phyloP scores from a whole-genome alignment of 2,329 filamentous ascomycete genomes.

The Verticillium isaacii region DNA sequence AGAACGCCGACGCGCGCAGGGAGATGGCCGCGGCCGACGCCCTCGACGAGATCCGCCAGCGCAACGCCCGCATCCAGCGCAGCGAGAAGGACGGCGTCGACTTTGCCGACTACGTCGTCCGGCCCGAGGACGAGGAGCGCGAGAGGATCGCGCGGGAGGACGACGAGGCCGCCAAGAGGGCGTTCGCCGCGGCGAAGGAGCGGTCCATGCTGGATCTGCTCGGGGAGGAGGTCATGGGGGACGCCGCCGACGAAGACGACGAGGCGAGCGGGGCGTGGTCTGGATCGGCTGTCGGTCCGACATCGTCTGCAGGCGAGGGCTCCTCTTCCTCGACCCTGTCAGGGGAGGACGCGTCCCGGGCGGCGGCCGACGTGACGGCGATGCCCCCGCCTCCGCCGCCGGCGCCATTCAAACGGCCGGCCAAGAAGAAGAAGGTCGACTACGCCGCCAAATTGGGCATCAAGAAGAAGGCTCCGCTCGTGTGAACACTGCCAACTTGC shows the following conservation, averaged over 20 bases:
- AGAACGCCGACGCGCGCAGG: slow-evolving; percentile 84
- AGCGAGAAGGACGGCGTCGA: slow-evolving; percentile 65
- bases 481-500: slow-evolving; percentile 25
- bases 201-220: slow-evolving; percentile 39
- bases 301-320: background rate
- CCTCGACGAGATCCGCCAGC: slow-evolving; percentile 85
- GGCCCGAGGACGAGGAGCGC: slow-evolving; percentile 53
- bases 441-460: slow-evolving; percentile 71
- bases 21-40: slow-evolving; percentile 98
- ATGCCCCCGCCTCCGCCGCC: slow-evolving; percentile 34
- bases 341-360: slow-evolving; percentile 12
- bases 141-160: slow-evolving; percentile 73
- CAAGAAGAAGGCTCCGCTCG: slow-evolving; percentile 71
- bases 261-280: background rate
- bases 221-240: slow-evolving; percentile 38
- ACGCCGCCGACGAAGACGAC: slow-evolving; percentile 9
- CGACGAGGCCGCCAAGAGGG: slow-evolving; percentile 71
- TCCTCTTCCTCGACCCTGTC: slow-evolving; percentile 14
- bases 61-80: slow-evolving; percentile 83
- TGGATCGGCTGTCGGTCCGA: slow-evolving; percentile 2
- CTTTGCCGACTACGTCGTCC: slow-evolving; percentile 47
- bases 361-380: slow-evolving; percentile 17
- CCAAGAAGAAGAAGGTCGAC: slow-evolving; percentile 84
- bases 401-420: slow-evolving; percentile 64
- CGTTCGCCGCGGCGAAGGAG: slow-evolving; percentile 64